A percentile compares a stretch with the other conserved stretches of the same genome.
Conservation (phyloP, 1,284 basidiomycete species). For the Pseudozyma tsukubaensis region DNA sequence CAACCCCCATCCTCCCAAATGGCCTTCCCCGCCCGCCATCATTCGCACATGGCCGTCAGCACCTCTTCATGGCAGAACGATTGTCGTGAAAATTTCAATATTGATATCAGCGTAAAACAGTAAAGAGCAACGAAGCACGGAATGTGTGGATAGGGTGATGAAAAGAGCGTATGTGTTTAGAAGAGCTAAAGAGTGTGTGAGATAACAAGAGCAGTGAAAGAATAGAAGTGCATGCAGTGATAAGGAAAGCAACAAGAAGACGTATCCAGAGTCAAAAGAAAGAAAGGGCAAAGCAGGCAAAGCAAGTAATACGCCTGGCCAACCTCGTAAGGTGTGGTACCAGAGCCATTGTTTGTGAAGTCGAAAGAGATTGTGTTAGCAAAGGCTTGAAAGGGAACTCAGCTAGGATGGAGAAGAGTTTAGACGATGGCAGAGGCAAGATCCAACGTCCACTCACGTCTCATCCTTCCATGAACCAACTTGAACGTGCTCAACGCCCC, state of each 20-base stretch:
- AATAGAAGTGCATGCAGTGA: slow-evolving; percentile 5
- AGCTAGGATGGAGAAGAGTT: background rate
- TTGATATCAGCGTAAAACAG: too few relatives aligned
- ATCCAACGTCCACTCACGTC: slow-evolving; percentile 76
- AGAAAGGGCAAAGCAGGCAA: background rate
- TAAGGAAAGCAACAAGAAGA: background rate
- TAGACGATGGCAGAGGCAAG: slow-evolving; percentile 26
- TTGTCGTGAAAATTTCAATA: too few relatives aligned
- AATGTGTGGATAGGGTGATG: slow-evolving; percentile 1
- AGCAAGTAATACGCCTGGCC: background rate
- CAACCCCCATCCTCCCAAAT: too few relatives aligned
- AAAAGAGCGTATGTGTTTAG: slow-evolving; percentile 1
- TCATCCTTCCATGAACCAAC: slow-evolving; percentile 77
- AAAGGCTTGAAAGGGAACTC: background rate
- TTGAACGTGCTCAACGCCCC: slow-evolving; percentile 85
- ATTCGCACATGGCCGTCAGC: too few relatives aligned
- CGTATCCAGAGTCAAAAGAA: too few relatives aligned
- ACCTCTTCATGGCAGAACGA: too few relatives aligned
- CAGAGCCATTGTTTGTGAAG: background rate
- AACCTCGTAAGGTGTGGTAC: background rate
- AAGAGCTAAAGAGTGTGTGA: background rate
- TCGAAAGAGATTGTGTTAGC: slow-evolving; percentile 1
- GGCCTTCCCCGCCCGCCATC: too few relatives aligned
- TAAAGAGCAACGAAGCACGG: too few relatives aligned
- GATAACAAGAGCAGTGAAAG: background rate